Percentiles rank a stretch among this genome's conserved stretches.
Evolutionary conservation across 1,139 yeast genomes (phyloP).

Genomic region (Taiozyma sp.): DNA sequence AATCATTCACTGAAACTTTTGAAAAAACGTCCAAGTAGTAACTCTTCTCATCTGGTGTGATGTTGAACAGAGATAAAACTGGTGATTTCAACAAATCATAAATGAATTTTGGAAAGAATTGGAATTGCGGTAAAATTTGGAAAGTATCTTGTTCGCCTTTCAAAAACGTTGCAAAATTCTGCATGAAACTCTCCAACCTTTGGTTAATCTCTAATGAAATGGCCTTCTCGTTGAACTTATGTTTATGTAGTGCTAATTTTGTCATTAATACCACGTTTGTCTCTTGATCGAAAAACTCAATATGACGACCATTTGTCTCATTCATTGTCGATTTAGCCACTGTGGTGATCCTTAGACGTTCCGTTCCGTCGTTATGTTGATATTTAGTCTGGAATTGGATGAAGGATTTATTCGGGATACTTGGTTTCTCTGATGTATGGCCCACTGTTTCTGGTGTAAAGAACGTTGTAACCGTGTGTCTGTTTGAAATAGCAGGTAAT

Average conservation of each 20-base stretch:
- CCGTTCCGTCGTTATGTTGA: slow-evolving; percentile 55
- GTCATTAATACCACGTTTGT: slow-evolving; percentile 63
- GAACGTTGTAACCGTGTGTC: slow-evolving; percentile 53
- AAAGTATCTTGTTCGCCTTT: slow-evolving; percentile 13
- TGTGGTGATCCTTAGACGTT: slow-evolving; percentile 56
- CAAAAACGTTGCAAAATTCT: slow-evolving; percentile 31
- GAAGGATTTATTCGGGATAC: slow-evolving; percentile 24
- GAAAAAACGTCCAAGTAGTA: slow-evolving; percentile 58
- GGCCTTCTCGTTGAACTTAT: slow-evolving; percentile 27
- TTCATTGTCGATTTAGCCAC: slow-evolving; percentile 31
- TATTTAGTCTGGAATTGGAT: slow-evolving; percentile 59
- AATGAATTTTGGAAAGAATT: slow-evolving; percentile 61
- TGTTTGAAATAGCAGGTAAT: slow-evolving; percentile 49
- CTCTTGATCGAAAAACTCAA: slow-evolving; percentile 54
- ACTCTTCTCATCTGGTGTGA: slow-evolving; percentile 70
- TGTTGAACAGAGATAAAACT: slow-evolving; percentile 61
- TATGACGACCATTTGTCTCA: slow-evolving; percentile 7
- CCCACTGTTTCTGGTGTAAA: slow-evolving; percentile 56
- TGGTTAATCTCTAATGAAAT: not conserved
- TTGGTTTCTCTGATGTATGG: slow-evolving; percentile 7
- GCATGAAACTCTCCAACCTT: slow-evolving; percentile 25
- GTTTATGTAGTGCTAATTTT: slow-evolving; percentile 10
- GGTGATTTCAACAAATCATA: slow-evolving; percentile 64
- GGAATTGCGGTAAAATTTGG: slow-evolving; percentile 57
- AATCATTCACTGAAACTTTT: slow-evolving; percentile 53